Evolutionary conservation across 2,329 filamentous ascomycete genomes (phyloP), one percentile per base, ranked within the genome.

Genomic region (Incumbomyces delicatus): DNA sequence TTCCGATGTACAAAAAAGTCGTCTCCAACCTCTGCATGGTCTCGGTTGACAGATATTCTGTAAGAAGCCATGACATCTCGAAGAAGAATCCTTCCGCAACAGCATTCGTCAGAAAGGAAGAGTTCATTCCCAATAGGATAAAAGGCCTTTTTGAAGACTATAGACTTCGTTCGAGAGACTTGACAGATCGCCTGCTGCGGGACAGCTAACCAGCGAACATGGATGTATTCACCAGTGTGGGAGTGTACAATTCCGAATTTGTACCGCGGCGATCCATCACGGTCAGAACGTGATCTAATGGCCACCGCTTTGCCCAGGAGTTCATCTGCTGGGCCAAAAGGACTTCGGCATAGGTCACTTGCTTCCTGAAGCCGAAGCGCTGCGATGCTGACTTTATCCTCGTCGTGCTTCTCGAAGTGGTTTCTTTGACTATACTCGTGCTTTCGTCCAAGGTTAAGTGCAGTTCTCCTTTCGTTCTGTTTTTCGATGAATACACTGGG

Each of bases 21-120:
- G 1, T 66, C 65, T 0, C 56, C 57, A 11, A 46, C 69, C 1
- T 66, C 59, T 0, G 77, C 36, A 35, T 41, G 74, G 1, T 63
- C 61, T 0, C 71, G 71, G 6, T 77, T 76, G 63, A 77, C 81
- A 50, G 76, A 70, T 0, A 89, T 72, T 0, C 69, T 53, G 34
- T 83, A 75, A 1, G 74, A 75, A 0, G 69, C 71, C 0, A 78
- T 57, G 0, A 88, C 67, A 30, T 86, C 73, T 0, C 68, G 54
- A 2, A 86, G 68, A 22, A 71, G 70, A 0, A 65, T 58, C 14
- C 75, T 68, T 0, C 66, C 60, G 51, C 86, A 92, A 1, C 81
- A 83, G 63, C 87, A 90, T 49, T 88, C 79, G 42, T 87, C 77
- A 0, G 81, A 86, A 0, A 90, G 63, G 51, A 92, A 92, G 0